Conservation (phyloP, 176 grass and related monocot species). For the Oropetium thomaeum region DNA sequence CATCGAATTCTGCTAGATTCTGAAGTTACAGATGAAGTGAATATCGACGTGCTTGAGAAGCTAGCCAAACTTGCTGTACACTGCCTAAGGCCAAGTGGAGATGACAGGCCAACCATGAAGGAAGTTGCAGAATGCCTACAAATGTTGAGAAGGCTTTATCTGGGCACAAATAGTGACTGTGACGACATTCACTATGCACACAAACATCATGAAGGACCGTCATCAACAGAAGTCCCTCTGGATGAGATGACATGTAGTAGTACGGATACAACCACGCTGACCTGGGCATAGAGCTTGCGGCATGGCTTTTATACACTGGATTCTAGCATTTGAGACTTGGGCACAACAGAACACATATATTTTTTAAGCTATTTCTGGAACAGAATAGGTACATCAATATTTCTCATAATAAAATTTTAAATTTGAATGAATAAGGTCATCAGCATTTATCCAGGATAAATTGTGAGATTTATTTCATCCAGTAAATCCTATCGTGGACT, state of each 20-base stretch:
- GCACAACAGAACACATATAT: background rate
- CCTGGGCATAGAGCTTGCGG: background rate
- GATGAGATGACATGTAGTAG: background rate
- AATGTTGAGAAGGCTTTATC: constrained; percentile 11
- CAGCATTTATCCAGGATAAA: background rate
- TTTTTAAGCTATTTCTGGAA: background rate
- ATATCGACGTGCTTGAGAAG: constrained; percentile 22
- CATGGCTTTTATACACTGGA: background rate
- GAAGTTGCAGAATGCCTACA: constrained; percentile 23
- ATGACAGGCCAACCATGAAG: constrained; percentile 24
- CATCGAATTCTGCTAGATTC: background rate
- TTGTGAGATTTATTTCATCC: background rate
- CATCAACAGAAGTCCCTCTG: background rate
- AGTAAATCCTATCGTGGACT: background rate
- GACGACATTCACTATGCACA: background rate
- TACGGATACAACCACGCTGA: background rate
- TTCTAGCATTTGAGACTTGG: background rate
- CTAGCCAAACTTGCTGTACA: background rate
- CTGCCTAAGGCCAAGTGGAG: constrained; percentile 6
- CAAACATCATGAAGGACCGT: background rate
- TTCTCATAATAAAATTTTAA: background rate
- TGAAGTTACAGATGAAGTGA: constrained; percentile 9
- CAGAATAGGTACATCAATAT: background rate
- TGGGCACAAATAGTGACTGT: background rate
- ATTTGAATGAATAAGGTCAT: background rate